phyloP scores from a whole-genome alignment of 2,329 filamentous ascomycete species.

The Chaetoscypha palmicola region DNA sequence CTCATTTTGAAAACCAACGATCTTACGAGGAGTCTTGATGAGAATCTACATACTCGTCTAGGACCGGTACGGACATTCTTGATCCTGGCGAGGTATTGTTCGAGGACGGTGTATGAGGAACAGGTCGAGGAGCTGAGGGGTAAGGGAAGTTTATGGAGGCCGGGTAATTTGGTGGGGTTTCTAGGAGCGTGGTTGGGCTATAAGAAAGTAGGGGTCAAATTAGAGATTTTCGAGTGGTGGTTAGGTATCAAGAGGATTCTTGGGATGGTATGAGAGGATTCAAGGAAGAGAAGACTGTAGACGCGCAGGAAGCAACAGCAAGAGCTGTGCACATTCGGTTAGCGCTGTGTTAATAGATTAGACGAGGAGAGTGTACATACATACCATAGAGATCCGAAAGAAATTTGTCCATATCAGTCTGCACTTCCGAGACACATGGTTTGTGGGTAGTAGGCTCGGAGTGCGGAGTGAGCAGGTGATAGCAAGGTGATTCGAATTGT shows the following conservation, averaged over 20 bases:
- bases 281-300: no score
- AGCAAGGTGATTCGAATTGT: no score
- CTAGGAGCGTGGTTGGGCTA: slow-evolving; percentile 52
- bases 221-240: slow-evolving; percentile 58
- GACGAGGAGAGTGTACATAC: no score
- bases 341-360: no score
- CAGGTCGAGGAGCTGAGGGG: slow-evolving; percentile 50
- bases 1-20: slow-evolving; percentile 98
- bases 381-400: no score
- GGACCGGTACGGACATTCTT: slow-evolving; percentile 60
- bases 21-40: slow-evolving; percentile 85
- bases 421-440: no score
- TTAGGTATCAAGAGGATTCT: slow-evolving; percentile 45
- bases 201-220: slow-evolving; percentile 53
- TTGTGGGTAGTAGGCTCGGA: no score
- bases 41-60: slow-evolving; percentile 71
- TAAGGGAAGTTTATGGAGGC: slow-evolving; percentile 51
- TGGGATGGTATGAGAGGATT: slow-evolving; percentile 21
- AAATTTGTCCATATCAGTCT: no score
- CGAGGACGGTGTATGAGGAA: slow-evolving; percentile 58
- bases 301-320: no score
- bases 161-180: slow-evolving; percentile 47
- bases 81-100: slow-evolving; percentile 63
- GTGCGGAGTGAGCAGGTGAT: no score
- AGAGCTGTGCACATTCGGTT: no score